Evolutionary conservation across 371 early-diverging fungal species (phyloP), one percentile per base, ranked within the genome.

Genomic region (Cokeromyces recurvatus): DNA sequence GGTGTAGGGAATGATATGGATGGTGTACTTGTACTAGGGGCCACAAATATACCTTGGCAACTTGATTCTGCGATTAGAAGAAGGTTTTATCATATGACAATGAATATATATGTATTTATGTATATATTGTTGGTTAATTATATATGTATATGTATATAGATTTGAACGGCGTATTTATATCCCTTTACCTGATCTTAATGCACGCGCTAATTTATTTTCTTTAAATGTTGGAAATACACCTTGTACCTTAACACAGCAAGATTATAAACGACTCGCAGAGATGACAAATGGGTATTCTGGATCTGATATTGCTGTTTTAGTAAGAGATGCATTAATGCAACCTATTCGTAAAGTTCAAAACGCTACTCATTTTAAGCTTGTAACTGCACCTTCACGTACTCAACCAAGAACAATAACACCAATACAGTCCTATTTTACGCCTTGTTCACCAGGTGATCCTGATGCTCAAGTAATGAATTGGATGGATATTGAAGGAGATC

Each of bases 111-210:
- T n/a, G n/a, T n/a, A n/a, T n/a, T n/a, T n/a, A n/a, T n/a, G n/a
- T n/a, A n/a, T n/a, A n/a, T n/a, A n/a, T n/a, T n/a, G n/a, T n/a
- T n/a, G 11, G 22, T 21, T 42, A 15, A 8, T 10, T n/a, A 24
- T 24, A 11, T 38, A 25, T 4, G 7, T 15, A 27, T 35, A 1
- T 38, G 29, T 3, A 11, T 25, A 24, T 54, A 87, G 95, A 68
- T 97, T 97, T 57, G 96, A 97, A 68, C 95, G 90, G 66, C 84
- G 98, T 55, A 95, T 97, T 27, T 96, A 91, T 66, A 97, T 97
- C 43, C 95, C 96, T 41, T 79, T 97, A 46, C 98, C 98, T 2
- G 95, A 94, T 34, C 55, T 75, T 2, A 78, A 79, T 43, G 95
- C 95, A 14, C 84, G 98, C n/a, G 83, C 89, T 8, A 72, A 72